Evolutionary conservation across 192 early-diverging fungal species (phyloP).

Genomic region (Backusella psychrophila): DNA sequence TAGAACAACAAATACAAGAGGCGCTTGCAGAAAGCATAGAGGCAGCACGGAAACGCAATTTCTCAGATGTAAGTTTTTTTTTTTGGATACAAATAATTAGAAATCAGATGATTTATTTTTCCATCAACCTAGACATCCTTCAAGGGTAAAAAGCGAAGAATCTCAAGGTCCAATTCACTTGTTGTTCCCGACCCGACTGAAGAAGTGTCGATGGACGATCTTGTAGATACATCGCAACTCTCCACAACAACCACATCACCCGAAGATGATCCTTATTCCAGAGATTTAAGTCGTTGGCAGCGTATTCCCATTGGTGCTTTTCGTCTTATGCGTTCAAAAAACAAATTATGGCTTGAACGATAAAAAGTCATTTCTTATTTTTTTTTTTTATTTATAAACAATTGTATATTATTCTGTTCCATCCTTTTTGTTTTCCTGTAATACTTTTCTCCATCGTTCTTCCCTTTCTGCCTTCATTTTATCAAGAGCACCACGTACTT

Average conservation of each 20-base stretch:
- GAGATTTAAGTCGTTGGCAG: slow-evolving; percentile 50
- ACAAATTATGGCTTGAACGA: slow-evolving; percentile 28
- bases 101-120: neutral
- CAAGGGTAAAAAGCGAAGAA: slow-evolving; percentile 12
- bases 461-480: slow-evolving; percentile 39
- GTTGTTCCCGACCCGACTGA: neutral
- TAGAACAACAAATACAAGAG: slow-evolving; percentile 12
- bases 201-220: slow-evolving; percentile 46
- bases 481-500: slow-evolving; percentile 34
- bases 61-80: slow-evolving; percentile 14
- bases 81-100: neutral
- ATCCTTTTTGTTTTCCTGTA: slow-evolving; percentile 10
- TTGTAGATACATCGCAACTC: slow-evolving; percentile 49
- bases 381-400: neutral
- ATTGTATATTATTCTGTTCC: neutral
- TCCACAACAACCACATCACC: slow-evolving; percentile 44
- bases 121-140: neutral
- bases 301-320: slow-evolving; percentile 53
- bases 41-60: neutral
- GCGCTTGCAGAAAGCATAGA: slow-evolving; percentile 3
- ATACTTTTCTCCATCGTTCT: slow-evolving; percentile 32
- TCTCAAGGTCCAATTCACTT: neutral
- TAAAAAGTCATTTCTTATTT: neutral
- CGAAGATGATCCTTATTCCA: slow-evolving; percentile 30
- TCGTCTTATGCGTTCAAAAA: slow-evolving; percentile 34